phyloP scores from a whole-genome alignment of 345 rosid genomes.

The Angophora floribunda region DNA sequence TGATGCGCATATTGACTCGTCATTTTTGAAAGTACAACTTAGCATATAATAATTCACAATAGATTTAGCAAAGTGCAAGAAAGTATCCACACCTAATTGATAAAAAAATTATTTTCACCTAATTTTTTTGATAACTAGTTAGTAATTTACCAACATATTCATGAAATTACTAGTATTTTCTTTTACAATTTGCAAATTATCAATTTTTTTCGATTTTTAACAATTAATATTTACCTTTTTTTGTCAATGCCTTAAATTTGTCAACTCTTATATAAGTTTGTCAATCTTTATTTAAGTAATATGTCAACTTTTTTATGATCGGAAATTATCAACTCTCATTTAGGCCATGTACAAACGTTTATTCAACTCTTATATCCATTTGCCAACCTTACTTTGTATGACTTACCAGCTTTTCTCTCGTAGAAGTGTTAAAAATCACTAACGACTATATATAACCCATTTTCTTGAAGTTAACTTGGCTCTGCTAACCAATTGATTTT shows the following conservation, averaged over 20 bases:
- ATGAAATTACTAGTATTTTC: not conserved
- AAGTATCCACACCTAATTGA: not conserved
- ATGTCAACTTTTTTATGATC: not conserved
- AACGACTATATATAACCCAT: not conserved
- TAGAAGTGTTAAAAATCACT: not conserved
- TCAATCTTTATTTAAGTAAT: not conserved
- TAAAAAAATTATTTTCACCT: not conserved
- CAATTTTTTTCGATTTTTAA: not conserved
- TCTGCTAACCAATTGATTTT: not conserved
- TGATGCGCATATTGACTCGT: not conserved
- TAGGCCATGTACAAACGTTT: not conserved
- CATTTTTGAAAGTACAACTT: not conserved
- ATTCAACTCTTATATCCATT: not conserved
- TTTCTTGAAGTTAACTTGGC: not conserved
- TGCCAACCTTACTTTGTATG: not conserved
- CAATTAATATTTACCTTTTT: not conserved
- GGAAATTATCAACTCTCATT: not conserved
- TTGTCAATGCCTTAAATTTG: too few species aligned
- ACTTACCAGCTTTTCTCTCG: accelerated
- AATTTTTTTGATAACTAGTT: not conserved
- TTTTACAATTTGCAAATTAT: not conserved
- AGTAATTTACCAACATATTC: not conserved
- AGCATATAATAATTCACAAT: not conserved
- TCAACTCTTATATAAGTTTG: not conserved
- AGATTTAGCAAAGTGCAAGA: not conserved